Percentiles rank a stretch among this genome's conserved stretches.
These are phyloP conservation scores for Myxozyma melibiosi DNA, from an alignment of 805 yeast species.

Conservation along the genomic window DNA sequence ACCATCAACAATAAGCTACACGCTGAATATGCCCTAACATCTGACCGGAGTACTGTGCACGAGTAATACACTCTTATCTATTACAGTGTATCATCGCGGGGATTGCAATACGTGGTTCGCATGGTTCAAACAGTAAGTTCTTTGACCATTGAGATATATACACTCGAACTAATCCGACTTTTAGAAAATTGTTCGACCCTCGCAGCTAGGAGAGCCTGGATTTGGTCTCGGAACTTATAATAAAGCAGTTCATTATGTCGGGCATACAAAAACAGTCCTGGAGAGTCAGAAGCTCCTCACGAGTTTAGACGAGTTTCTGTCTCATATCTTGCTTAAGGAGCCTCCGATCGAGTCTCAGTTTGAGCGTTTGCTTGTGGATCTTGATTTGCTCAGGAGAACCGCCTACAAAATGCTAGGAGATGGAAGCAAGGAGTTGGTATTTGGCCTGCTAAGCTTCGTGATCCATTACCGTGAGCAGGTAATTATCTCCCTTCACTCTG, in stretches of 20 bases:
- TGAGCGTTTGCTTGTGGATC: conserved; percentile 15
- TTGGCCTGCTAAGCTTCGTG: conserved; percentile 14
- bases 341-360: conserved; percentile 4
- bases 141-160: no score
- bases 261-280: conserved; percentile 7
- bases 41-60: no score
- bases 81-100: no score
- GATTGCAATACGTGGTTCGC: no score
- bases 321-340: conserved; percentile 6
- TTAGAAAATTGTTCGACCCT: no score
- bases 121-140: no score
- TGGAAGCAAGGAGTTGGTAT: conserved; percentile 8
- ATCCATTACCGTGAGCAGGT: conserved; percentile 14
- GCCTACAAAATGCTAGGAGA: conserved; percentile 11
- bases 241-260: conserved; percentile 14
- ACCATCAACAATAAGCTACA: no score
- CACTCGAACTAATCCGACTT: no score
- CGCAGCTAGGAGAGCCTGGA: not conserved
- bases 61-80: no score
- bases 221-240: conserved; percentile 5
- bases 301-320: conserved; percentile 5
- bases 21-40: no score
- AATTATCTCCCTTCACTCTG: no score
- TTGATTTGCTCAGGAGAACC: conserved; percentile 18
- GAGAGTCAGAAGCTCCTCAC: conserved; percentile 5